Evolutionary conservation across 176 grass and related monocot species (phyloP).

Genomic region (Avena sativa): DNA sequence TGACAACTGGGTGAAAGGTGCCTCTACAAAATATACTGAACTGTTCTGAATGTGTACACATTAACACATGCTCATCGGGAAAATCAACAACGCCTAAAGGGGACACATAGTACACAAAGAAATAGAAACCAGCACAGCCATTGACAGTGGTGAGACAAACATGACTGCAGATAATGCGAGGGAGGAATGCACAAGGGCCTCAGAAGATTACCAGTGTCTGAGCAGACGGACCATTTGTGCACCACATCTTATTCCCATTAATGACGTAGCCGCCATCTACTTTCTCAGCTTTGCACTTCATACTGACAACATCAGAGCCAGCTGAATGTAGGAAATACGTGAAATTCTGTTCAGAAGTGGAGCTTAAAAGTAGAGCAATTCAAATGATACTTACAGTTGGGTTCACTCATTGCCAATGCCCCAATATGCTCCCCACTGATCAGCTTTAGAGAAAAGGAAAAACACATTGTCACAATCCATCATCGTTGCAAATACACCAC

Average conservation of each 20-base stretch:
- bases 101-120: slow-evolving; percentile 20
- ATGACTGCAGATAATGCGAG: not conserved
- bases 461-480: slow-evolving; percentile 29
- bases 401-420: slow-evolving; percentile 94
- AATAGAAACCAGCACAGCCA: slow-evolving; percentile 2
- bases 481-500: not conserved
- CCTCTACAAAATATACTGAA: not conserved
- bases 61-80: not conserved
- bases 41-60: not conserved
- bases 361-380: not conserved
- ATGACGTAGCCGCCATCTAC: slow-evolving; percentile 90
- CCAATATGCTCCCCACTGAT: slow-evolving; percentile 93
- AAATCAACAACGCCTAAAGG: not conserved
- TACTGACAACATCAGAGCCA: slow-evolving; percentile 98
- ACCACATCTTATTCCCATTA: slow-evolving; percentile 99
- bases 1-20: not conserved
- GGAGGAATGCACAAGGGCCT: not conserved
- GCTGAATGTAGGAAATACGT: slow-evolving; percentile 55
- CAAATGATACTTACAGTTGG: slow-evolving; percentile 69
- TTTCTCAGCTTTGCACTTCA: slow-evolving; percentile 96
- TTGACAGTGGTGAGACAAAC: not conserved
- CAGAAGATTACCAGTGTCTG: slow-evolving; percentile 76
- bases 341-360: not conserved
- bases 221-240: slow-evolving; percentile 93
- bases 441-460: slow-evolving; percentile 68